Percentiles rank a stretch among this genome's conserved stretches.
These are phyloP conservation scores for Urochloa ruziziensis DNA, from an alignment of 176 grass and related monocot genomes.

Conservation along the genomic window DNA sequence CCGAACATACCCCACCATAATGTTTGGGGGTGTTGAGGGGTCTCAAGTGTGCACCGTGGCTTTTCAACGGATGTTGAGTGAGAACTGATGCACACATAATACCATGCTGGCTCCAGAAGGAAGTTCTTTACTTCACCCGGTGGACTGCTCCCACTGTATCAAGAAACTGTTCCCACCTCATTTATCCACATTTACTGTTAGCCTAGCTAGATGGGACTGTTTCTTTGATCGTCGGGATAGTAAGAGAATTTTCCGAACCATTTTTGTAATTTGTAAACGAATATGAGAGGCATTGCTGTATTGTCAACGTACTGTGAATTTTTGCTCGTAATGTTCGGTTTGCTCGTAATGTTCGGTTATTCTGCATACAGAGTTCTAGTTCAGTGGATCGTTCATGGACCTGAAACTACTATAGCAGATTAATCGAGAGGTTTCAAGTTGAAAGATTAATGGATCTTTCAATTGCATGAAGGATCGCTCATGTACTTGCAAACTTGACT, in stretches of 20 bases:
- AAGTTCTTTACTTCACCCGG: neutral
- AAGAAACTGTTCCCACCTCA: neutral
- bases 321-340: too few relatives aligned
- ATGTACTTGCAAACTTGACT: too few relatives aligned
- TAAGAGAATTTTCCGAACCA: neutral
- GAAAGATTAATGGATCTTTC: too few relatives aligned
- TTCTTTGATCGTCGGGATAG: neutral
- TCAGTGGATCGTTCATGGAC: neutral
- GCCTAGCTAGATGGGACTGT: neutral
- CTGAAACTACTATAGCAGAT: too few relatives aligned
- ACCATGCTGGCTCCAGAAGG: neutral
- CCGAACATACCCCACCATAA: slow-evolving; percentile 71
- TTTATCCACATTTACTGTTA: neutral
- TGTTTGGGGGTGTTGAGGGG: slow-evolving; percentile 83
- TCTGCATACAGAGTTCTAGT: neutral
- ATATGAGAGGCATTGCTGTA: neutral
- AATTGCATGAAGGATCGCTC: too few relatives aligned
- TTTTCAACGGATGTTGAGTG: slow-evolving; percentile 47
- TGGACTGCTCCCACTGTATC: neutral
- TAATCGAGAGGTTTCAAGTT: too few relatives aligned
- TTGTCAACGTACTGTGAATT: neutral
- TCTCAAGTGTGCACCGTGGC: slow-evolving; percentile 89
- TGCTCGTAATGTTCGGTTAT: too few relatives aligned
- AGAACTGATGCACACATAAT: neutral
- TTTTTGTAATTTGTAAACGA: slow-evolving; percentile 11